phyloP scores from a whole-genome alignment of 2,329 filamentous ascomycete genomes.

The Aspergillus quadricinctus region DNA sequence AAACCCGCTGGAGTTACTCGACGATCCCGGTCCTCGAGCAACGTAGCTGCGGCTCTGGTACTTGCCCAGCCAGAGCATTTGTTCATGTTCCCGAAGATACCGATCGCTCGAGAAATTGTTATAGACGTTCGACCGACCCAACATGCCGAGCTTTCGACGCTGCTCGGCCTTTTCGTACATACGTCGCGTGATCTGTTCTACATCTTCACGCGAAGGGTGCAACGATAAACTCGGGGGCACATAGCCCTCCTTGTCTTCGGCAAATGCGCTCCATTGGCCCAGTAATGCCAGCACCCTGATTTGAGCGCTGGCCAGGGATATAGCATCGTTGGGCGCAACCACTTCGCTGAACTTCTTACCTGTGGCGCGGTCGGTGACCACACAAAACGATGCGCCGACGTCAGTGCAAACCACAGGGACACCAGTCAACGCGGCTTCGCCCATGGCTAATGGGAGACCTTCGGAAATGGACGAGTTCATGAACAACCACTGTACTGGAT shows the following conservation, averaged over 20 bases:
- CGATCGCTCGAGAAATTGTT: constrained; percentile 57
- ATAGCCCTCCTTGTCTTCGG: constrained; percentile 44
- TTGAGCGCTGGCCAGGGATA: constrained; percentile 57
- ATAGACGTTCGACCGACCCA: constrained; percentile 54
- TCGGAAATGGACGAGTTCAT: constrained; percentile 45
- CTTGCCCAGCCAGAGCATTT: constrained; percentile 53
- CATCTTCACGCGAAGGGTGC: constrained; percentile 41
- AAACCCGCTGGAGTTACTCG: constrained; percentile 1
- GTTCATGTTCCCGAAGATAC: constrained; percentile 59
- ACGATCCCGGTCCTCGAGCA: constrained; percentile 4
- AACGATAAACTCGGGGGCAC: constrained; percentile 43
- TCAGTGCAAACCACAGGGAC: constrained; percentile 44
- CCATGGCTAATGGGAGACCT: constrained; percentile 42
- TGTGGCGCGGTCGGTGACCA: constrained; percentile 40
- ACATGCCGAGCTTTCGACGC: constrained; percentile 55
- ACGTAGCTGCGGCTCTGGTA: constrained; percentile 14
- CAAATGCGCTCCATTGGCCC: constrained; percentile 58
- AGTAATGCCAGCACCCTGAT: constrained; percentile 59
- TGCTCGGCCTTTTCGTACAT: constrained; percentile 58
- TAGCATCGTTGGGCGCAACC: constrained; percentile 61
- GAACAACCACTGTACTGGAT: constrained; percentile 57
- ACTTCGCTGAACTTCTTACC: constrained; percentile 56
- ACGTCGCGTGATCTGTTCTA: constrained; percentile 55
- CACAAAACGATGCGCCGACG: constrained; percentile 40
- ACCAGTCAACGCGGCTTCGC: constrained; percentile 44